These are phyloP conservation scores for Myxozyma sirexii DNA, from an alignment of 805 yeast genomes.

Conservation along the genomic window DNA sequence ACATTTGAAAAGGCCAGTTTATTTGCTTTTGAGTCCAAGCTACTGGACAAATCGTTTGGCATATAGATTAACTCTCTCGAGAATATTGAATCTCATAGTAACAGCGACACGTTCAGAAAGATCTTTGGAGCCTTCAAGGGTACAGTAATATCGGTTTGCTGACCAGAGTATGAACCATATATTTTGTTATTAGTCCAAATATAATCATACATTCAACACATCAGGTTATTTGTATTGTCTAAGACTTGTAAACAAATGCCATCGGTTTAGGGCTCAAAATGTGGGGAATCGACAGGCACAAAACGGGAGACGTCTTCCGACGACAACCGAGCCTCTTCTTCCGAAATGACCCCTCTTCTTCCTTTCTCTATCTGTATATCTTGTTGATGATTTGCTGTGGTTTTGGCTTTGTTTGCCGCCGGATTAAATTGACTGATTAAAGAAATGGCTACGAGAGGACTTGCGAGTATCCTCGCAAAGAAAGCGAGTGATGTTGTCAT, in stretches of 20 bases:
- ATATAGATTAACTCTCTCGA: not conserved
- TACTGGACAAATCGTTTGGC: too few relatives aligned
- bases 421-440: not conserved
- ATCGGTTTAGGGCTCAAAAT: not conserved
- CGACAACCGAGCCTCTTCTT: too few relatives aligned
- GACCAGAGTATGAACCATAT: too few relatives aligned
- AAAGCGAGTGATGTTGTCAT: slow-evolving; percentile 43
- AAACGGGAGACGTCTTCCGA: too few relatives aligned
- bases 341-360: too few relatives aligned
- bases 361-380: not conserved
- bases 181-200: too few relatives aligned
- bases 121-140: slow-evolving; percentile 16
- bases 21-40: too few relatives aligned
- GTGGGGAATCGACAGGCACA: not conserved
- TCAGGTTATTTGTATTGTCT: too few relatives aligned
- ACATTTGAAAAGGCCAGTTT: slow-evolving; percentile 29
- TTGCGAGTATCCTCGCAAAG: slow-evolving; percentile 13
- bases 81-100: slow-evolving; percentile 15
- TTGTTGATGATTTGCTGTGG: not conserved
- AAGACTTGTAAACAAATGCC: not conserved
- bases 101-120: slow-evolving; percentile 3
- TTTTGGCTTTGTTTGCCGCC: too few relatives aligned
- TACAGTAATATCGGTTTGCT: too few relatives aligned
- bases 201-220: too few relatives aligned
- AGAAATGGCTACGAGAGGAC: slow-evolving; percentile 12